Evolutionary conservation across 495 filamentous ascomycete genomes (phyloP), one percentile per base, ranked within the genome.

Genomic region (Daldinia loculata): DNA sequence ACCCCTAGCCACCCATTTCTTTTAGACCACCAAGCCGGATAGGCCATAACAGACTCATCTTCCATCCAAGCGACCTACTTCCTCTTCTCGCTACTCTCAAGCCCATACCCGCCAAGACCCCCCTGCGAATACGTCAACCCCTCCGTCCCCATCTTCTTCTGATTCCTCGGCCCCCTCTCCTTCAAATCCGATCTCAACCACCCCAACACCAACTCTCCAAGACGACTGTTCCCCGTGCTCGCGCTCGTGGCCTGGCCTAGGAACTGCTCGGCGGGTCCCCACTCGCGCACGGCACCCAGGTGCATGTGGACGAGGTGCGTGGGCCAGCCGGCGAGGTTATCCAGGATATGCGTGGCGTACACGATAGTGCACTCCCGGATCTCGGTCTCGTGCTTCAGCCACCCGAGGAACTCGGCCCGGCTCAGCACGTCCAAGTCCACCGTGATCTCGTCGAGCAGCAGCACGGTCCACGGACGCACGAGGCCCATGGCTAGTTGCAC

Each of bases 401-500:
- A 99, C 2, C 82, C 79, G n/a, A 99, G 83, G 77, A 99, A 99
- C 72, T 93, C 90, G 65, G 86, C 87, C 12, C 95, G 84, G 32
- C 87, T 91, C 65, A 98, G 84, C 29, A 99, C 84, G 73, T 99
- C 95, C 66, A 99, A 78, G 78, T 99, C 95, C 4, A 99, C 96
- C 2, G 95, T 99, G 71, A 99, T 95, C 82, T 99, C 95, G 76
- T 99, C 95, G 15, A 99, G 85, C 70, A 99, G 82, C 43, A 99
- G 80, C 5, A 98, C 89, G 29, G 85, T 86, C 95, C 95, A 99
- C 6, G 95, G 95, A n/a, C 94, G 84, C 17, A 99, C 82, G 43
- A 99, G 80, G 0, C 95, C 95, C 95, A 99, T 98, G 15, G 94
- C 93, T 24, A 99, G 82, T 83, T 99, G 95, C 24, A 99, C 95